phyloP scores from a whole-genome alignment of 2,329 filamentous ascomycete genomes.

The Colletotrichum ledebouriae region DNA sequence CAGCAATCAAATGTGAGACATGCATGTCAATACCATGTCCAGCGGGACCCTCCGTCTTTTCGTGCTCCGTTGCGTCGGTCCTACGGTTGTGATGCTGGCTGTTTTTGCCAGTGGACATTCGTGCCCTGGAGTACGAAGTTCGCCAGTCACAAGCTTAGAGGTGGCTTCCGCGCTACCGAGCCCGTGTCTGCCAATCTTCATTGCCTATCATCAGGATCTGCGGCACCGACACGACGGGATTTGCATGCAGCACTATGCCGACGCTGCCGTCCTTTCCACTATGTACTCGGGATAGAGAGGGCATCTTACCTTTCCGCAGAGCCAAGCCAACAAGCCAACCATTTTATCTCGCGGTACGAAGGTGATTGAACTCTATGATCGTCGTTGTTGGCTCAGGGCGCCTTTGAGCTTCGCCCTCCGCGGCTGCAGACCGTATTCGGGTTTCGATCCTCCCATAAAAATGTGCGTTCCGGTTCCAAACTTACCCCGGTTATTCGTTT shows the following conservation, averaged over 20 bases:
- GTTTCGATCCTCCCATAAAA: not conserved
- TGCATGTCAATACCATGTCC: conserved; percentile 17
- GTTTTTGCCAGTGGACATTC: not conserved
- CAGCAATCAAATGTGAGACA: conserved; percentile 25
- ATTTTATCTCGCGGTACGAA: not conserved
- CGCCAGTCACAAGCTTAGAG: not conserved
- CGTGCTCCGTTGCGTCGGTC: not conserved
- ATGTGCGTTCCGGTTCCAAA: not conserved
- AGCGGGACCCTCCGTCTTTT: not conserved
- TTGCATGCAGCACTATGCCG: not conserved
- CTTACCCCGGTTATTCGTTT: not conserved
- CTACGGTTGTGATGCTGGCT: not conserved
- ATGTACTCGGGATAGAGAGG: not conserved
- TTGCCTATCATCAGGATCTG: not conserved
- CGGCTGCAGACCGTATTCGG: conserved; percentile 11
- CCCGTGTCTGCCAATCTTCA: not conserved
- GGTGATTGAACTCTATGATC: not conserved
- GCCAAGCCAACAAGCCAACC: not conserved
- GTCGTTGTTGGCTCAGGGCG: not conserved
- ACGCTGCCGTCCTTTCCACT: not conserved
- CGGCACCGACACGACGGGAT: conserved; percentile 1
- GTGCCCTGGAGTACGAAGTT: not conserved
- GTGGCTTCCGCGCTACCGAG: conserved; percentile 17
- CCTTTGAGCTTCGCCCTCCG: not conserved
- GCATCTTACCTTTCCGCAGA: not conserved